Base-by-base conservation (phyloP, 139 green algal genomes). In the Chlamydomonas sp. region DNA sequence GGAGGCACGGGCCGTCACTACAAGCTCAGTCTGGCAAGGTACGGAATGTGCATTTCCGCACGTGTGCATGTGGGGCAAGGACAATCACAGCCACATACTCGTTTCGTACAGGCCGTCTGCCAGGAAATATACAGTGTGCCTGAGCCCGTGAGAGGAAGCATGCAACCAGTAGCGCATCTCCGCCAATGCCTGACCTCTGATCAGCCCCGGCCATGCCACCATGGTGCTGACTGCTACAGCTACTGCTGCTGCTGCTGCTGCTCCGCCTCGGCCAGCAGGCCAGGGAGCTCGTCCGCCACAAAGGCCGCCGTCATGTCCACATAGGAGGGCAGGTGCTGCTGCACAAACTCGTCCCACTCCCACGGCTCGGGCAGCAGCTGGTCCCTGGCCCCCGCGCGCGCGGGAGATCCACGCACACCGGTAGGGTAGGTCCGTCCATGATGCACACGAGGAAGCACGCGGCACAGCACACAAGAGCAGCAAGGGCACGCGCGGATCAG, bases 341-440 rank as follows among this genome's bases (percentile, higher is more conserved):
- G 17, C 58, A 91, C 63, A 67, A 93, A 93, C 0, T 66, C 7
- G 14, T 73, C 58, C 57, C 77, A 91, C 0, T 86, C 83, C 90
- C 90, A 93, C 31, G 84, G 63, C 16, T 90, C 83, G 20, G 77
- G 15, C 66, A 78, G 74, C 73, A 93, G 83, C 72, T 88, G 67
- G 12, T 86, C 73, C 63, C 90, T 93, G 80, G 49, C 18, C 3
- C 31, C 16, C 9, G 3, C 57, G 20, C 5, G 61, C 61, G 63
- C 63, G 20, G 62, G 12, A 66, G 58, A 66, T 4, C 12, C 6
- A 66, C 77, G 67, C 31, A 79, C 0, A 7, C 6, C 5, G n/a
- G 31, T 12, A 18, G 77, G 20, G 20, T 16, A 18, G 3, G 20
- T 12, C 9, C 64, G 64, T 15, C 7, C 10, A 57, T 6, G 16